These are phyloP conservation scores for Candida coleopterorum DNA, from an alignment of 805 yeast genomes.

Conservation along the genomic window DNA sequence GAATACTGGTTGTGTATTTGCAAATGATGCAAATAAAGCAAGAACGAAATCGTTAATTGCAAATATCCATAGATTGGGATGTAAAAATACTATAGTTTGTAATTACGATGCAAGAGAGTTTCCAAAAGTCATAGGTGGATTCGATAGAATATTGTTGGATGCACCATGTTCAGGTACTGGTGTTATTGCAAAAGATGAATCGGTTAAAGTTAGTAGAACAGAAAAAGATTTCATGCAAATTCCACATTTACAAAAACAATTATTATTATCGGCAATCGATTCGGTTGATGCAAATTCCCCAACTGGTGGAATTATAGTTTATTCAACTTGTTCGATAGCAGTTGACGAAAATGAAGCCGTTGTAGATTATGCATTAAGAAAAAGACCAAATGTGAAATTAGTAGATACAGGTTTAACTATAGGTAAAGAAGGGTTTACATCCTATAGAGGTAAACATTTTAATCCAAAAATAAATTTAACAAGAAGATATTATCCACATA, in stretches of 20 bases:
- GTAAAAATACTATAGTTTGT: slow-evolving; percentile 94
- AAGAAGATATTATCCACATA: slow-evolving; percentile 96
- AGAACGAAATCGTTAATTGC: slow-evolving; percentile 96
- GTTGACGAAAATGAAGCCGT: slow-evolving; percentile 98
- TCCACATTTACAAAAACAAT: slow-evolving; percentile 94
- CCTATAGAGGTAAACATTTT: slow-evolving; percentile 90
- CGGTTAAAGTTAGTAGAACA: slow-evolving; percentile 88
- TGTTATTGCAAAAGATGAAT: slow-evolving; percentile 95
- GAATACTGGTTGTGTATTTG: slow-evolving; percentile 95
- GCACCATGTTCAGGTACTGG: slow-evolving; percentile 99
- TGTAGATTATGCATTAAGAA: slow-evolving; percentile 94
- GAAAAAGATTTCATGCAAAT: slow-evolving; percentile 95
- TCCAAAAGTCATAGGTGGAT: slow-evolving; percentile 97
- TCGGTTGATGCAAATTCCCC: slow-evolving; percentile 91
- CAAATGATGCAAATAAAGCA: slow-evolving; percentile 94
- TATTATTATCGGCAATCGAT: slow-evolving; percentile 90
- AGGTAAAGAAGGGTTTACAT: slow-evolving; percentile 94
- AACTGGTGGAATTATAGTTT: slow-evolving; percentile 91
- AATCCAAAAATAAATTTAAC: slow-evolving; percentile 72
- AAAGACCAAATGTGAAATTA: slow-evolving; percentile 91
- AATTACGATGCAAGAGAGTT: slow-evolving; percentile 98
- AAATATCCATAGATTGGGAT: slow-evolving; percentile 94
- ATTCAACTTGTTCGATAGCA: slow-evolving; percentile 97
- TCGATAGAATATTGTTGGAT: slow-evolving; percentile 89
- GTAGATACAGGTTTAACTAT: slow-evolving; percentile 90